These are phyloP conservation scores for Schwanniomyces polymorphus DNA, from an alignment of 805 yeast genomes.

Conservation along the genomic window DNA sequence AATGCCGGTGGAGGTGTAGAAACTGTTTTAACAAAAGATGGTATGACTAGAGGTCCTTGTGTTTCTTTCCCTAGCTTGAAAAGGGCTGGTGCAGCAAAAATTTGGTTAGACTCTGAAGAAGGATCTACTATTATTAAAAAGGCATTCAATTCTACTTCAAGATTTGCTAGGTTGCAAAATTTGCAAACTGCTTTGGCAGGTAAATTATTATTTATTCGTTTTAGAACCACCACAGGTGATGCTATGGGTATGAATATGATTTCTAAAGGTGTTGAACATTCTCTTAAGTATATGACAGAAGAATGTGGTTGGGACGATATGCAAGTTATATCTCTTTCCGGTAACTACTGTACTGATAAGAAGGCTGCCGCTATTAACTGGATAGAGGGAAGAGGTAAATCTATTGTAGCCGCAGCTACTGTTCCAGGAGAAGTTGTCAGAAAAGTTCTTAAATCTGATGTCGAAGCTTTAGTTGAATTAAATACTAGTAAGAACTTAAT, in stretches of 20 bases:
- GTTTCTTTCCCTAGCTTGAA: constrained; percentile 79
- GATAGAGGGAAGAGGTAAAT: constrained; percentile 99
- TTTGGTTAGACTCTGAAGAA: constrained; percentile 94
- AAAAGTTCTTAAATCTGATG: constrained; percentile 86
- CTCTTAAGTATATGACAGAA: constrained; percentile 80
- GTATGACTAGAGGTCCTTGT: constrained; percentile 99
- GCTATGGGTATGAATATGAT: constrained; percentile 99
- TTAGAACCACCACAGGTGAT: constrained; percentile 98
- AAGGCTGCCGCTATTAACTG: constrained; percentile 98
- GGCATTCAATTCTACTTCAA: constrained; percentile 94
- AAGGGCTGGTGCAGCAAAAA: constrained; percentile 92
- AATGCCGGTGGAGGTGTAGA: constrained; percentile 96
- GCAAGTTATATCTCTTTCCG: constrained; percentile 90
- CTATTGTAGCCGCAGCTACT: constrained; percentile 94
- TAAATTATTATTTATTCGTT: constrained; percentile 80
- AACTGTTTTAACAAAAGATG: constrained; percentile 91
- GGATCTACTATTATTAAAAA: constrained; percentile 80
- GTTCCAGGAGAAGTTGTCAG: constrained; percentile 80
- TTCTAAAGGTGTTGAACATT: constrained; percentile 92
- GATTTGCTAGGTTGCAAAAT: constrained; percentile 93
- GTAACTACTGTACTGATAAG: constrained; percentile 97
- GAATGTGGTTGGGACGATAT: constrained; percentile 93
- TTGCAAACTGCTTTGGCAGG: constrained; percentile 95
- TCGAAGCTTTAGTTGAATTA: constrained; percentile 86
- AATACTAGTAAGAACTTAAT: constrained; percentile 86